A percentile compares a stretch with the other conserved stretches of the same genome.
Evolutionary conservation across 2,329 filamentous ascomycete genomes (phyloP).

Genomic region (Fusarium pseudoanthophilum): DNA sequence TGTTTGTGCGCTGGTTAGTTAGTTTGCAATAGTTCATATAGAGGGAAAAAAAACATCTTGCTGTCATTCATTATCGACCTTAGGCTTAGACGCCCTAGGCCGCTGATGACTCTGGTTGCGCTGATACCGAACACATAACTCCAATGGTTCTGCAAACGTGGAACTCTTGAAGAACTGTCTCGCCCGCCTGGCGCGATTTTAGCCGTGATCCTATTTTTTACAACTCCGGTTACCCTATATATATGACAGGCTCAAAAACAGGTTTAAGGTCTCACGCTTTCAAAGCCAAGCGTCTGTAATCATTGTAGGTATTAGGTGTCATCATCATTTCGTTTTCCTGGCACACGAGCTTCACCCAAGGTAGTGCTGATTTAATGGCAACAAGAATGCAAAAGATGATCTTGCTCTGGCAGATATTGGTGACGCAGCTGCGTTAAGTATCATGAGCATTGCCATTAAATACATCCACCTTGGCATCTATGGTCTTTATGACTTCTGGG

Average conservation of each 20-base stretch:
- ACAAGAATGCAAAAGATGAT: background rate
- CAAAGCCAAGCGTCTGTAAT: background rate
- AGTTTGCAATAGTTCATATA: background rate
- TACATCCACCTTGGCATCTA: background rate
- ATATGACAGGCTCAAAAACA: background rate
- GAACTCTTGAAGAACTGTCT: background rate
- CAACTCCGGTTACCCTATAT: background rate
- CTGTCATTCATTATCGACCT: background rate
- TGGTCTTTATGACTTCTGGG: background rate
- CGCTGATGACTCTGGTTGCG: too few relatives aligned
- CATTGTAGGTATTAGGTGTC: background rate
- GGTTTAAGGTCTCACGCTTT: background rate
- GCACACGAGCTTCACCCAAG: fast-evolving
- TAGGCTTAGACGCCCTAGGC: too few relatives aligned
- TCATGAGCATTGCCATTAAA: background rate
- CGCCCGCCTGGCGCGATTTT: background rate
- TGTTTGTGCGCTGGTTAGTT: background rate
- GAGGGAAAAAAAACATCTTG: background rate
- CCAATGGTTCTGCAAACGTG: background rate
- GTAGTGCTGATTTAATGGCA: background rate
- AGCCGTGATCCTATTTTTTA: background rate
- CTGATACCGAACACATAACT: too few relatives aligned
- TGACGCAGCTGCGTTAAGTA: background rate
- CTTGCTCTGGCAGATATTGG: background rate
- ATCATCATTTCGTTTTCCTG: background rate